phyloP scores from a whole-genome alignment of 768 basidiomycete species.

The Auricularia sp. region DNA sequence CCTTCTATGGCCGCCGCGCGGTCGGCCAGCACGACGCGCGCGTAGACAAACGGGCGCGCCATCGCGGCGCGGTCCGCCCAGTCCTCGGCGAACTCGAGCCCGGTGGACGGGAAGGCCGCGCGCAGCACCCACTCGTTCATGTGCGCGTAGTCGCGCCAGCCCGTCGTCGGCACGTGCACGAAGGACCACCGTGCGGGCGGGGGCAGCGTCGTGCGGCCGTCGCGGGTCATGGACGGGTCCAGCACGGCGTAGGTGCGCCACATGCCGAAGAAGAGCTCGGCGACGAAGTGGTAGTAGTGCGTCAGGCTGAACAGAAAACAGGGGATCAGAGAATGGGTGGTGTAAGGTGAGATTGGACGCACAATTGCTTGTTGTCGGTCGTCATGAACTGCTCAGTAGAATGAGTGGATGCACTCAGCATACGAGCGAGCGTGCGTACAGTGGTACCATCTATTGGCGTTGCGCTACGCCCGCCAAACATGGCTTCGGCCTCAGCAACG shows the following conservation, averaged over 20 bases:
- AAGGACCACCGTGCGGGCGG: slow-evolving; percentile 69
- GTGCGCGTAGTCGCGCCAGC: slow-evolving; percentile 84
- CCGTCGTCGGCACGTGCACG: slow-evolving; percentile 56
- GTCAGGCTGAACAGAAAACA: slow-evolving; percentile 45
- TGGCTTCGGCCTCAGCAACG: slow-evolving; percentile 47
- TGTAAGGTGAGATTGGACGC: slow-evolving; percentile 17
- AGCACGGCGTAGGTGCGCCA: slow-evolving; percentile 86
- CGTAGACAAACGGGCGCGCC: slow-evolving; percentile 63
- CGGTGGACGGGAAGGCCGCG: slow-evolving; percentile 67
- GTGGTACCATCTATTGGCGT: slow-evolving; percentile 60
- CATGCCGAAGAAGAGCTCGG: slow-evolving; percentile 85
- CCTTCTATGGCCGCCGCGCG: slow-evolving; percentile 77
- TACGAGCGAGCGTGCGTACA: slow-evolving; percentile 37
- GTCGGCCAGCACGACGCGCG: slow-evolving; percentile 82
- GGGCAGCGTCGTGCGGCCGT: slow-evolving; percentile 64
- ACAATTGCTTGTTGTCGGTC: slow-evolving; percentile 85
- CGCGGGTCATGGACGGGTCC: slow-evolving; percentile 53
- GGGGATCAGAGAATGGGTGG: background rate
- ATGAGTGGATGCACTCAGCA: background rate
- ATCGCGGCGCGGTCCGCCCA: slow-evolving; percentile 72
- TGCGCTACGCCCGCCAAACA: slow-evolving; percentile 62
- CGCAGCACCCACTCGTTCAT: slow-evolving; percentile 88
- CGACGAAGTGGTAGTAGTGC: slow-evolving; percentile 91
- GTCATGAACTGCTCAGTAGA: slow-evolving; percentile 48
- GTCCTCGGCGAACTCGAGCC: slow-evolving; percentile 73